A percentile compares a stretch with the other conserved stretches of the same genome.
These are phyloP conservation scores for Rhizopus delemar DNA, from an alignment of 371 early-diverging fungal species.

Conservation along the genomic window DNA sequence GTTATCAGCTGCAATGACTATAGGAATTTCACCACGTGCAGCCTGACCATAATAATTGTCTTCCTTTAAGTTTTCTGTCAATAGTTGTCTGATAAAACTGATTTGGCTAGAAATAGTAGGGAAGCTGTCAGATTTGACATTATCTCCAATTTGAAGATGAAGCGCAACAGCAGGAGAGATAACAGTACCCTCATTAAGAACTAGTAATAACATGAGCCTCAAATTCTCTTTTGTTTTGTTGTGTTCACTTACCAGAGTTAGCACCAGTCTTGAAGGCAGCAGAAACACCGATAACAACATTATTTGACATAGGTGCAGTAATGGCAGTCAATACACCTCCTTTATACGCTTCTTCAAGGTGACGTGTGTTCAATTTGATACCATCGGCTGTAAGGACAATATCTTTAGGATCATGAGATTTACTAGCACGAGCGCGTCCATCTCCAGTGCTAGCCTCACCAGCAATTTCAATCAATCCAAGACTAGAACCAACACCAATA, in stretches of 20 bases:
- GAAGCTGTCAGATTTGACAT: conserved; percentile 44
- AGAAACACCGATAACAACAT: conserved; percentile 50
- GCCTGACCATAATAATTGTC: conserved; percentile 45
- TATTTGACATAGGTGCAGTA: conserved; percentile 44
- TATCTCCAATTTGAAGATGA: conserved; percentile 61
- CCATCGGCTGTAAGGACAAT: conserved; percentile 55
- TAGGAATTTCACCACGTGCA: conserved; percentile 64
- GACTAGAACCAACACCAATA: conserved; percentile 47
- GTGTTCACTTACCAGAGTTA: conserved; percentile 27
- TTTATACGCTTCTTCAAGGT: conserved; percentile 58
- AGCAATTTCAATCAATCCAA: conserved; percentile 59
- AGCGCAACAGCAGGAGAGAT: conserved; percentile 57
- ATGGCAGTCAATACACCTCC: conserved; percentile 57
- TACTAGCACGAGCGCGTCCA: conserved; percentile 31
- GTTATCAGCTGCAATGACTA: conserved; percentile 60
- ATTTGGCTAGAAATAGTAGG: conserved; percentile 70
- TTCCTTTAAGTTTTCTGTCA: conserved; percentile 31
- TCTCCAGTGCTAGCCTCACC: conserved; percentile 54
- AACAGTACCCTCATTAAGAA: conserved; percentile 31
- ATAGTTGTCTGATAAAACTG: conserved; percentile 55
- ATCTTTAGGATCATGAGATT: conserved; percentile 24
- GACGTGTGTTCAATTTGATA: conserved; percentile 54
- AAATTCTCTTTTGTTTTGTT: not conserved
- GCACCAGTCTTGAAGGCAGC: conserved; percentile 57
- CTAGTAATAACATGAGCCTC: not conserved